Base-by-base conservation (phyloP, 1,284 basidiomycete species). In the Cerioporus squamosus region DNA sequence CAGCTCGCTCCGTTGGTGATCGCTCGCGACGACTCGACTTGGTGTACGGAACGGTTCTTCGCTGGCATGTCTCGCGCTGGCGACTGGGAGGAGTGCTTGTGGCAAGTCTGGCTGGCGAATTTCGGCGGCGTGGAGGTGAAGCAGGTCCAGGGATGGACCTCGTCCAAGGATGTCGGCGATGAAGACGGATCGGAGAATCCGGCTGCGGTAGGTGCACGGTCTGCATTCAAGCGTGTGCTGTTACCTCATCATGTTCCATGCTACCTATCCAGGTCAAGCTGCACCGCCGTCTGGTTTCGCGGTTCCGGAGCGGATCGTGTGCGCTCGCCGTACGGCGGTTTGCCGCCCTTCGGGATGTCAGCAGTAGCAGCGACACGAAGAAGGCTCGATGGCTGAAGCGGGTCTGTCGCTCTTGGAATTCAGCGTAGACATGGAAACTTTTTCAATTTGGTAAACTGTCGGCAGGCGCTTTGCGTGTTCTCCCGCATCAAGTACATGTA, bases 1-100 rank as follows among this genome's bases (percentile, higher is more conserved):
- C 57, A 68, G 8, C 69, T 82, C 0, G 75, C 83, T 2, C 83
- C 86, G 2, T 60, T 84, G 17, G 62, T 85, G 23, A 61, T 88
- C 26, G 73, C 71, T 18, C 79, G 75, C 43, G 77, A 83, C 61
- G 72, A 84, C 63, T 74, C 78, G 2, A 68, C 81, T 4, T 90
- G 88, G 88, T 90, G 88, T 65, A 79, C 81, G 0, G 87, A 89
- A 60, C 79, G 86, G 24, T 75, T 81, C 62, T 82, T 85, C 61
- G 65, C 79, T 29, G 69, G 75, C 44, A 70, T 73, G 40, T 77
- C 79, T 14, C 82, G 85, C 23, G 59, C 68, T 1, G 70, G 75
- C 2, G 84, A 87, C 59, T 89, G 87, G 87, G 75, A 80, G 42
- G 84, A 86, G 59, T 89, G 87, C 70, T 70, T 88, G n/a, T 90